These are phyloP conservation scores for Staphylotrichum tortipilum DNA, from an alignment of 495 filamentous ascomycete species.

Conservation along the genomic window DNA sequence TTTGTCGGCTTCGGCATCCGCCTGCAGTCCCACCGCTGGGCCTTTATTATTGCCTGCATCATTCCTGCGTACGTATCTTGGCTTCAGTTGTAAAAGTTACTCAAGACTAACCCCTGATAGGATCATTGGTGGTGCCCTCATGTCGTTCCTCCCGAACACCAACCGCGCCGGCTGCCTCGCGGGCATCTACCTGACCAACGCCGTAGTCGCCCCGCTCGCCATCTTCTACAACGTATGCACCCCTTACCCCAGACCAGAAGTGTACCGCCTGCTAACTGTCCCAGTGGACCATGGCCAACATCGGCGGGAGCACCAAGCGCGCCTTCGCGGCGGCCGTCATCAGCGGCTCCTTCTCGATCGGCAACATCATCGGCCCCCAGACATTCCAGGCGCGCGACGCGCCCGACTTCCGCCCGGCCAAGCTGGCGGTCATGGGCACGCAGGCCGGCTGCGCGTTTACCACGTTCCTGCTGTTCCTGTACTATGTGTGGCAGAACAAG, in stretches of 20 bases:
- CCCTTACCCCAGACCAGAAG: not conserved
- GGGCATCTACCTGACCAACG: constrained; percentile 58
- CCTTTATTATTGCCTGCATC: constrained; percentile 27
- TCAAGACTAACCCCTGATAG: constrained; percentile 10
- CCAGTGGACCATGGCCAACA: constrained; percentile 31
- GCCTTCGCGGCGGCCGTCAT: constrained; percentile 43
- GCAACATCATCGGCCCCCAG: constrained; percentile 62
- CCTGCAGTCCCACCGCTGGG: constrained; percentile 27
- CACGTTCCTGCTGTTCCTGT: constrained; percentile 26
- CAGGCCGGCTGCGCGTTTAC: constrained; percentile 27
- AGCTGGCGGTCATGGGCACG: constrained; percentile 46
- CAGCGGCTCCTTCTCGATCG: constrained; percentile 50
- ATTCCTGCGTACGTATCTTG: constrained; percentile 25
- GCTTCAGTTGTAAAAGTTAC: too few relatives aligned
- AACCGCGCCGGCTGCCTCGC: constrained; percentile 44
- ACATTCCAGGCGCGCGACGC: constrained; percentile 54
- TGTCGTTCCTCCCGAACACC: constrained; percentile 48
- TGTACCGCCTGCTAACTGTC: not conserved
- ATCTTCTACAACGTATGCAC: constrained; percentile 34
- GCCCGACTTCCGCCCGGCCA: constrained; percentile 53
- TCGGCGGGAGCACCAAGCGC: constrained; percentile 32
- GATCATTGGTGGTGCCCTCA: constrained; percentile 48
- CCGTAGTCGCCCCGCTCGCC: constrained; percentile 43
- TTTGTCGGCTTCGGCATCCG: constrained; percentile 39
- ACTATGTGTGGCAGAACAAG: constrained; percentile 34